These are phyloP conservation scores for Neocallimastix lanati DNA, from an alignment of 192 early-diverging fungal genomes.

Conservation along the genomic window DNA sequence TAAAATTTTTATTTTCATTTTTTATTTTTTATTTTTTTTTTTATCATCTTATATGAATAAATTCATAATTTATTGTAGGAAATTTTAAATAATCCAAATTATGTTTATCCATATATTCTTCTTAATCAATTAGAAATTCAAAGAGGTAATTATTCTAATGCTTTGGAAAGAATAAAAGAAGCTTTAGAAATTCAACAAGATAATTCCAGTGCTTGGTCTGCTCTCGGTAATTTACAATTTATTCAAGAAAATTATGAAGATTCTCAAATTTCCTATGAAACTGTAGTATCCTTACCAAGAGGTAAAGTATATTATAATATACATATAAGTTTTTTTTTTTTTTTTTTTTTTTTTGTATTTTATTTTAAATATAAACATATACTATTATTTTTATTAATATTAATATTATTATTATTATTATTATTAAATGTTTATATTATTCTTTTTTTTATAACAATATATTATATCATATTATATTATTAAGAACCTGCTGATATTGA, in stretches of 20 bases:
- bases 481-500: slow-evolving; percentile 18
- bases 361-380: too few species aligned
- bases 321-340: too few species aligned
- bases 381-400: neutral
- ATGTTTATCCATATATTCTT: slow-evolving; percentile 18
- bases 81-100: slow-evolving; percentile 13
- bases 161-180: slow-evolving; percentile 15
- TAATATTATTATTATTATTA: neutral
- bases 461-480: neutral
- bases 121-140: slow-evolving; percentile 26
- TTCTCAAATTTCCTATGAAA: slow-evolving; percentile 28
- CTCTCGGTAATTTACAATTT: slow-evolving; percentile 21
- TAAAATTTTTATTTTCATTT: too few species aligned
- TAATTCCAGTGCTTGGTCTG: slow-evolving; percentile 30
- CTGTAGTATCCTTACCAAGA: slow-evolving; percentile 21
- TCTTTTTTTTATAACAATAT: too few species aligned
- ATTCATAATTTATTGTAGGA: too few species aligned
- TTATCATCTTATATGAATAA: too few species aligned
- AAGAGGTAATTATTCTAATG: slow-evolving; percentile 13
- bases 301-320: too few species aligned
- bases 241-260: slow-evolving; percentile 19
- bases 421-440: too few species aligned
- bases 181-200: slow-evolving; percentile 30
- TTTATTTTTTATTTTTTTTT: too few species aligned
- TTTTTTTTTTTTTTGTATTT: too few species aligned